Base-by-base conservation (phyloP, 345 rosid genomes). In the Erodium maritimum region DNA sequence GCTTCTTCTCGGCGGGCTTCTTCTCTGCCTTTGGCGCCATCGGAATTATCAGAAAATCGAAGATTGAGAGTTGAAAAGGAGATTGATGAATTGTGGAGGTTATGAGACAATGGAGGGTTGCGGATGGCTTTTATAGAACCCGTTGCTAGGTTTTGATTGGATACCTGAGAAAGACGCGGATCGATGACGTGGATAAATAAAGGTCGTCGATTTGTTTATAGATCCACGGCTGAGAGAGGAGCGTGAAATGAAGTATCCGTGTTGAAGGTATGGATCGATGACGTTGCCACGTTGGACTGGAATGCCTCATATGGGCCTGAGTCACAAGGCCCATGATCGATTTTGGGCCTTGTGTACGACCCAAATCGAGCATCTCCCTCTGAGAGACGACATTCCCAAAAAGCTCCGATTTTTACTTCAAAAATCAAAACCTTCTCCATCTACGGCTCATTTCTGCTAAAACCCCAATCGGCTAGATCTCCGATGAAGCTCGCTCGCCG, bases 21-120 rank as follows among this genome's bases (percentile, higher is more conserved):
- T 71, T 71, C 60, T 62, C 80, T 11, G 74, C 83, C 63, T 76
- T 73, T 19, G 80, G 83, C 7, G 84, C 84, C 84, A 79, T 79
- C 52, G 52, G 42, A 25, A 50, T 25, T 6, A n/a, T 23, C 1
- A 18, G 42, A 7, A 7, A 13, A 19, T 11, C 3, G 11, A 0
- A 14, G 48, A 18, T 18, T 1, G 24, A 21, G 10, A 13, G 8
- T 19, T 19, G 17, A n/a, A 18, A 5, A 4, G 0, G 37, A 33
- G 19, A 8, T 19, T 17, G 19, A 4, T 0, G 3, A 1, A 1
- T 5, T 0, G 1, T 0, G 0, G 0, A 0, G 51, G 12, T 51
- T 9, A 0, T 5, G 19, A 29, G 23, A 7, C 16, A 0, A 16
- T 4, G 19, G 0, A 13, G 1, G 20, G 20, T 55, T 23, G 58